phyloP scores from a whole-genome alignment of 805 yeast species.

The Metschnikowia vanudenii region DNA sequence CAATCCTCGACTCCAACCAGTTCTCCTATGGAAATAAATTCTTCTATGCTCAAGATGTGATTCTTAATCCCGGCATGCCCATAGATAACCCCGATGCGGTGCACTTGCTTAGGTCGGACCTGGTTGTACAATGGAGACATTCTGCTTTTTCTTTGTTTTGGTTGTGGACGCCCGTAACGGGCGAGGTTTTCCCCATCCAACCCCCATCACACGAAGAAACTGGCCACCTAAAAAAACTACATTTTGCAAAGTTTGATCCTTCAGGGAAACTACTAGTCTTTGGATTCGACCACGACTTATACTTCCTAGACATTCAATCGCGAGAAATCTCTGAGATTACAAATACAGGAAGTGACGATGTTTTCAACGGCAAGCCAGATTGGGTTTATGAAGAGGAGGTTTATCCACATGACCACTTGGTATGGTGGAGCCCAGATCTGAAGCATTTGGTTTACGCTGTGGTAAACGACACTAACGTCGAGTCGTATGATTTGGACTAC shows the following conservation, averaged over 20 bases:
- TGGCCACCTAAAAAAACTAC: slow-evolving; percentile 23
- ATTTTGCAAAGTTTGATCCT: slow-evolving; percentile 59
- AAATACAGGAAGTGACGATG: slow-evolving; percentile 48
- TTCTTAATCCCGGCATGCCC: slow-evolving; percentile 39
- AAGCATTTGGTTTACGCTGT: slow-evolving; percentile 52
- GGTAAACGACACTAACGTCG: slow-evolving; percentile 61
- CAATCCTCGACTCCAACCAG: slow-evolving; percentile 28
- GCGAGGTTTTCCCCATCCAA: slow-evolving; percentile 33
- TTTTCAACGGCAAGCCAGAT: slow-evolving; percentile 71
- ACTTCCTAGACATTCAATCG: slow-evolving; percentile 37
- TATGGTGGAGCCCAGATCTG: slow-evolving; percentile 77
- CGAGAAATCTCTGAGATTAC: slow-evolving; percentile 38
- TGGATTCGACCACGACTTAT: slow-evolving; percentile 56
- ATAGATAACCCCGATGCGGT: slow-evolving; percentile 42
- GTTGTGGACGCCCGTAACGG: slow-evolving; percentile 30
- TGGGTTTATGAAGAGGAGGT: slow-evolving; percentile 89
- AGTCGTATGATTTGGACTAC: slow-evolving; percentile 49
- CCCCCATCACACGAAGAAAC: slow-evolving; percentile 20
- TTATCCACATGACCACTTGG: slow-evolving; percentile 51
- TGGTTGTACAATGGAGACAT: slow-evolving; percentile 42
- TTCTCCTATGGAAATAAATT: slow-evolving; percentile 45
- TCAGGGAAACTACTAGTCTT: slow-evolving; percentile 53
- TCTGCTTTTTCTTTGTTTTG: slow-evolving; percentile 39
- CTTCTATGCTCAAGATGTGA: slow-evolving; percentile 30
- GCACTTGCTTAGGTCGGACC: slow-evolving; percentile 57